Evolutionary conservation across 1,139 yeast species (phyloP).

Genomic region (Lodderomyces metapsilosis): DNA sequence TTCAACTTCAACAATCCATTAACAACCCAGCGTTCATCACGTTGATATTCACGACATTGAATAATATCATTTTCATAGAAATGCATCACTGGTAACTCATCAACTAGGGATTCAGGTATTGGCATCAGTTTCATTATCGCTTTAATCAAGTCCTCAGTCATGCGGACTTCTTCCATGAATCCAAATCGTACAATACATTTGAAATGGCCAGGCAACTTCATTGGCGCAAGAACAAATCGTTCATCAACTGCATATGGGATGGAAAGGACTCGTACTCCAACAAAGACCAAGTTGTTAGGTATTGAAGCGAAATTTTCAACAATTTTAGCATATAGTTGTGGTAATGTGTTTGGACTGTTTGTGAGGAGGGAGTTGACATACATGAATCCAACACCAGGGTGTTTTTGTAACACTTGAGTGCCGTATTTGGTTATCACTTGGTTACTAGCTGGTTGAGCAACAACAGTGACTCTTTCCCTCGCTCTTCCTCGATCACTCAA

Average conservation of each 20-base stretch:
- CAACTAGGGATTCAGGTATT: slow-evolving; percentile 16
- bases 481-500: background rate
- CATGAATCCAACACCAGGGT: slow-evolving; percentile 42
- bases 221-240: slow-evolving; percentile 36
- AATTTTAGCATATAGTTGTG: slow-evolving; percentile 36
- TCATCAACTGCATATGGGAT: slow-evolving; percentile 40
- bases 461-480: background rate
- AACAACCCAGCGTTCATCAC: slow-evolving; percentile 12
- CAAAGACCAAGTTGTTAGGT: slow-evolving; percentile 43
- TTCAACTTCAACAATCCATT: slow-evolving; percentile 18
- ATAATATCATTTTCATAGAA: slow-evolving; percentile 38
- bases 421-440: slow-evolving; percentile 21
- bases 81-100: slow-evolving; percentile 23
- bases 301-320: slow-evolving; percentile 37
- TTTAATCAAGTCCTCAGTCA: slow-evolving; percentile 25
- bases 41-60: slow-evolving; percentile 23
- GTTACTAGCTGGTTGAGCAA: background rate
- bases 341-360: slow-evolving; percentile 42
- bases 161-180: slow-evolving; percentile 40
- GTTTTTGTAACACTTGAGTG: slow-evolving; percentile 19
- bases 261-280: slow-evolving; percentile 40
- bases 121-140: slow-evolving; percentile 28
- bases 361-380: slow-evolving; percentile 34
- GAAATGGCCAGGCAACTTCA: slow-evolving; percentile 43
- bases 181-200: slow-evolving; percentile 47